Base-by-base conservation (phyloP, 2,329 filamentous ascomycete genomes). In the Thielaviopsis ethacetica region DNA sequence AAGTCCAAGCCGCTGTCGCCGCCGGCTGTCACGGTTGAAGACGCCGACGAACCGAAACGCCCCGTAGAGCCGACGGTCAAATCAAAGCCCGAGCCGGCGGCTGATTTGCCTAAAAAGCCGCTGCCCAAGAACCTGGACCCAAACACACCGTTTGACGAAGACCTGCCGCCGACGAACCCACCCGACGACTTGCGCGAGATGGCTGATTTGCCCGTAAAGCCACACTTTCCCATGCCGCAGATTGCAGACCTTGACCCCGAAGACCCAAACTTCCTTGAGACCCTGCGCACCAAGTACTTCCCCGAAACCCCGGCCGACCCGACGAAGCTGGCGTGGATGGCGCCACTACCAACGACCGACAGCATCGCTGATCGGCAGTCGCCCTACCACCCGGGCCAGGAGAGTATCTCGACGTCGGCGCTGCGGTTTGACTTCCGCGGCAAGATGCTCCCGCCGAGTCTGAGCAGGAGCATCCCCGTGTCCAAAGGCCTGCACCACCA, bases 281-380 rank as follows among this genome's bases (percentile, higher is more conserved):
- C 88, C 59, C 81, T 98, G 5, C 91, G 95, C 75, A 73, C 83
- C 22, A 95, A 96, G 70, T 98, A 95, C 78, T 98, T 96, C 71
- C 91, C 93, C 13, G 81, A 83, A 62, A 83, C 95, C 1, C 83
- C 91, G 1, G 82, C 90, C 58, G 88, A 96, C 70, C 90, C 91
- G 0, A 83, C 84, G 61, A 85, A 88, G 57, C 81, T 96, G 3
- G 87, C 88, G 21, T 98, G 91, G 91, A 93, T 97, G 80, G 83
- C 84, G 56, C 84, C 86, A 15, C 67, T 86, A 55, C 83, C 83
- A 6, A 82, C 83, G 4, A 70, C 80, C 53, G 78, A 83, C 67
- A 83, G 81, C 51, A 70, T 78, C 50, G 82, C 83, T 22, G 84
- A 87, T 66, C 77, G 76, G 63, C 79, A 84, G 63, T 89, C 85